Conservation (phyloP, 2,329 filamentous ascomycete genomes). For the Apiospora arundinis region DNA sequence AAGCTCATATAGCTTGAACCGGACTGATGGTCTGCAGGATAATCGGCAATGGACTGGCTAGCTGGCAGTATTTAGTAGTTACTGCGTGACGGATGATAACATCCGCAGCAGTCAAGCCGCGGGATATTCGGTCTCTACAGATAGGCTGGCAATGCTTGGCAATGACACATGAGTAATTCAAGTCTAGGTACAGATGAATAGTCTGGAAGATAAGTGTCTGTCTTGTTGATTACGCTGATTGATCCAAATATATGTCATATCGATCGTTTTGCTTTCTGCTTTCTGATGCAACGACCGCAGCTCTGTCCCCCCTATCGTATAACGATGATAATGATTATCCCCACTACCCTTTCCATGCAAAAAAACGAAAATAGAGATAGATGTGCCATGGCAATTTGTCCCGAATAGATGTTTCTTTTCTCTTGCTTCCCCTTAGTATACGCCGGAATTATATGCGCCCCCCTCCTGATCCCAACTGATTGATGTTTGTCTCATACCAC, state of each 20-base stretch:
- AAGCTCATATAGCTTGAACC: too few relatives aligned
- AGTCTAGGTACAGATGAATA: not conserved
- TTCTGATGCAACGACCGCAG: not conserved
- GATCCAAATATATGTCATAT: constrained; percentile 3
- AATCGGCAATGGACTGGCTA: too few relatives aligned
- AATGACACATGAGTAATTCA: not conserved
- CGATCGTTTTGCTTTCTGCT: not conserved
- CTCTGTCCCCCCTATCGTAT: not conserved
- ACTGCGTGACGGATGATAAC: too few relatives aligned
- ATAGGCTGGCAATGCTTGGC: not conserved
- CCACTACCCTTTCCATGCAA: not conserved
- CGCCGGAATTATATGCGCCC: constrained; percentile 13
- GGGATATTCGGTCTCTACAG: too few relatives aligned
- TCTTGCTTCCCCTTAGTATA: not conserved
- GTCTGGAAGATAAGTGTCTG: not conserved
- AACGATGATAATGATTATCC: not conserved
- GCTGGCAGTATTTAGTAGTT: too few relatives aligned
- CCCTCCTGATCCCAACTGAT: not conserved
- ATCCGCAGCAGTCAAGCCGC: too few relatives aligned
- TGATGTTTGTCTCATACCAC: not conserved
- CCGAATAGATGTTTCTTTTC: not conserved
- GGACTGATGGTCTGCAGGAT: too few relatives aligned
- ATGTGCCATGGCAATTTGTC: constrained; percentile 15
- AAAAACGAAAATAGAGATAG: not conserved
- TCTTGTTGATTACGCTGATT: constrained; percentile 2